Percentiles rank a stretch among this genome's conserved stretches.
These are phyloP conservation scores for Claviceps sp. DNA, from an alignment of 2,329 filamentous ascomycete genomes.

Conservation along the genomic window DNA sequence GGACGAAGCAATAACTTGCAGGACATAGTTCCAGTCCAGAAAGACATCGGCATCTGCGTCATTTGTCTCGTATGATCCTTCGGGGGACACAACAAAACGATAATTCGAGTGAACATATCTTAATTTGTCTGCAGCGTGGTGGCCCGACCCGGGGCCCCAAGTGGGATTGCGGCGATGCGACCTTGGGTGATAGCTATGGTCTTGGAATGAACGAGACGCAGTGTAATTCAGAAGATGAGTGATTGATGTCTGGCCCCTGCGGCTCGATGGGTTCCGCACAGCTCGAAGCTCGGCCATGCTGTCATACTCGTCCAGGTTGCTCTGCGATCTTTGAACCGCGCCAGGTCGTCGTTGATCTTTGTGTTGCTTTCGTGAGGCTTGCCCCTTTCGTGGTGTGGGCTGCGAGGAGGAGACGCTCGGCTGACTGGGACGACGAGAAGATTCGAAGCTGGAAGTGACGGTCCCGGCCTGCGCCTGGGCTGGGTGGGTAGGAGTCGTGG, in stretches of 20 bases:
- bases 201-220: slow-evolving; percentile 56
- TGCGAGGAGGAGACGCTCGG: slow-evolving; percentile 18
- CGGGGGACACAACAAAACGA: slow-evolving; percentile 83
- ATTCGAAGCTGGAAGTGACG: slow-evolving; percentile 35
- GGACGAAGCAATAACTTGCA: slow-evolving; percentile 82
- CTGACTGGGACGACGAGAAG: slow-evolving; percentile 32
- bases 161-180: slow-evolving; percentile 58
- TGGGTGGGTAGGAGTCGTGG: slow-evolving; percentile 27
- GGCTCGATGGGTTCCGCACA: slow-evolving; percentile 44
- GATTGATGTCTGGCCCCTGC: slow-evolving; percentile 91
- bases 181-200: slow-evolving; percentile 37
- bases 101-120: slow-evolving; percentile 92
- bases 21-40: slow-evolving; percentile 77
- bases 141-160: slow-evolving; percentile 77
- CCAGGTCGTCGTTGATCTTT: slow-evolving; percentile 65
- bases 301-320: slow-evolving; percentile 60
- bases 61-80: slow-evolving; percentile 65
- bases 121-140: slow-evolving; percentile 83
- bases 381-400: slow-evolving; percentile 55
- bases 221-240: slow-evolving; percentile 93
- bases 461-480: slow-evolving; percentile 27
- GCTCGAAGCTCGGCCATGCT: slow-evolving; percentile 65
- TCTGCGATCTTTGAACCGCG: slow-evolving; percentile 20
- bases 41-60: slow-evolving; percentile 77
- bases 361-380: slow-evolving; percentile 68